These are phyloP conservation scores for Didymella pinodella DNA, from an alignment of 2,329 filamentous ascomycete genomes.

Conservation along the genomic window DNA sequence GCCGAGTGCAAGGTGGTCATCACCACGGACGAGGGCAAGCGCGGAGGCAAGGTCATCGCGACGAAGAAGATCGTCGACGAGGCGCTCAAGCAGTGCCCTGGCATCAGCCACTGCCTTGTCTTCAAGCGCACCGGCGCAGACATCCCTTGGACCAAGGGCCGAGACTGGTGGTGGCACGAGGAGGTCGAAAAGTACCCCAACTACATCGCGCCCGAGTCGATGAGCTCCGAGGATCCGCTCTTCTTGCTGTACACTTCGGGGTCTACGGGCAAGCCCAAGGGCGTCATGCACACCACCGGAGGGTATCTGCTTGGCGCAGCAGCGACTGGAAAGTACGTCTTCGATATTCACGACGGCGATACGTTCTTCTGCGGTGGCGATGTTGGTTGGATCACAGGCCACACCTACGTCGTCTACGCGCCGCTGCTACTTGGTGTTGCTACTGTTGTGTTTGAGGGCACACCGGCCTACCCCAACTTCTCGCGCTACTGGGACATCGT, in stretches of 20 bases:
- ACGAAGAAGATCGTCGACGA: conserved; percentile 99
- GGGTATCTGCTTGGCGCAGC: conserved; percentile 96
- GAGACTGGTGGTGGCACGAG: conserved; percentile 98
- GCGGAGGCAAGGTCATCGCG: conserved; percentile 94
- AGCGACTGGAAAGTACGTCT: conserved; percentile 95
- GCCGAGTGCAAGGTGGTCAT: conserved; percentile 92
- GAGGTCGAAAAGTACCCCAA: conserved; percentile 95
- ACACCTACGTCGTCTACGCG: conserved; percentile 98
- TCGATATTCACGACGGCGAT: conserved; percentile 94
- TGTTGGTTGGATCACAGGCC: conserved; percentile 98
- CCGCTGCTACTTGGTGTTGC: conserved; percentile 91
- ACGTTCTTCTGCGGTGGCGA: conserved; percentile 98
- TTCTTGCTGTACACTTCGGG: conserved; percentile 98
- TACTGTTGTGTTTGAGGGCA: conserved; percentile 97
- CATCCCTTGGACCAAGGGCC: conserved; percentile 85
- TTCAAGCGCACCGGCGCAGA: conserved; percentile 95
- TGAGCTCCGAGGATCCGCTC: conserved; percentile 93
- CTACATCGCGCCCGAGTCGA: conserved; percentile 86
- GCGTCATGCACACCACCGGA: conserved; percentile 95
- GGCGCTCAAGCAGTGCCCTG: conserved; percentile 92
- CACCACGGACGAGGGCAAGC: conserved; percentile 96
- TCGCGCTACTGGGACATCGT: conserved; percentile 99
- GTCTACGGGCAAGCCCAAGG: conserved; percentile 98
- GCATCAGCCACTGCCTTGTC: conserved; percentile 84
- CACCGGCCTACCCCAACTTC: conserved; percentile 96